Base-by-base conservation (phyloP, 495 filamentous ascomycete species). In the Podospora pseudocomata region DNA sequence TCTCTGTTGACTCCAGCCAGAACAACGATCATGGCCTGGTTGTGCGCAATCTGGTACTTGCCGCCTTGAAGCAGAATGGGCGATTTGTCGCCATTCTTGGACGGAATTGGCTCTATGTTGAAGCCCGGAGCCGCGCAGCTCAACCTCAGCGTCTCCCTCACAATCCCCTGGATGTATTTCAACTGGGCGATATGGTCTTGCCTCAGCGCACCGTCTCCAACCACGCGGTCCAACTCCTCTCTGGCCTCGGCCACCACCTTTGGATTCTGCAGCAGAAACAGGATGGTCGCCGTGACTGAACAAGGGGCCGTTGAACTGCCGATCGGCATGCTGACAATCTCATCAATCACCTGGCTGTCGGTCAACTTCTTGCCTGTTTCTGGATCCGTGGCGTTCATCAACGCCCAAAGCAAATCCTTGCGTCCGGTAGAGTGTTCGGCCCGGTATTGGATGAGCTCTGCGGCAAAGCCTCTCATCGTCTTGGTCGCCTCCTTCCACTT, bases 141-240 rank as follows among this genome's bases (percentile, higher is more conserved):
- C 27, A 93, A 80, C 1, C 90, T 86, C 2, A 92, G 80, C 0
- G 90, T 85, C 75, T 92, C 90, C 3, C 86, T 82, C 70, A 92
- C 79, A 23, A 87, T 77, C 23, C 85, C 89, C n/a, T 82, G 84
- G 68, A 92, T 78, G 72, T 91, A 92, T 0, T 80, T 78, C 6
- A 93, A 78, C 68, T 87, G 84, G 1, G 81, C 68, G 44, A 92
- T 62, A 67, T 91, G 86, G 6, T 86, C 83, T 18, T 85, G 77
- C 0, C 69, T 76, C 5, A 91, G 77, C 54, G 81, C 81, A 19
- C 80, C 82, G 34, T 77, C 75, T n/a, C 88, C 88, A 27, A 90
- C 71, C 1, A 92, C 85, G 0, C 74, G 67, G 70, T 91, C 89
- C 18, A 93, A 80, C 71, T 93, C 91, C 65, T 87, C 77, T 63